These are phyloP conservation scores for Pisolithus orientalis DNA, from an alignment of 768 basidiomycete genomes.

Conservation along the genomic window DNA sequence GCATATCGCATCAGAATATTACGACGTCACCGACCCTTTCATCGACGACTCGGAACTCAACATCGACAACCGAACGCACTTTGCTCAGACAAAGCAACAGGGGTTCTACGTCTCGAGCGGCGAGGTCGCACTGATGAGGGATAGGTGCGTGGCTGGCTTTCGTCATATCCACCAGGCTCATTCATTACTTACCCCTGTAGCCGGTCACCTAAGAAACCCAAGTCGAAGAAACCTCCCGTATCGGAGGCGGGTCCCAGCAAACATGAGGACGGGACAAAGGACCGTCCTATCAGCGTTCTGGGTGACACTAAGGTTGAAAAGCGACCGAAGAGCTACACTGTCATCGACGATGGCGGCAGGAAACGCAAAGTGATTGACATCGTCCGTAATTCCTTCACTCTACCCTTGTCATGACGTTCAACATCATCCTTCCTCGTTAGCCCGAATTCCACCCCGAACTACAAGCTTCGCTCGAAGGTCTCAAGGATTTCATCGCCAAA, in stretches of 20 bases:
- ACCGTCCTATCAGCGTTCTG: constrained; percentile 43
- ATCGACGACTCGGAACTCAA: constrained; percentile 96
- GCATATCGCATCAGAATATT: constrained; percentile 62
- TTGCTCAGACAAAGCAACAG: constrained; percentile 86
- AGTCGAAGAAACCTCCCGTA: constrained; percentile 46
- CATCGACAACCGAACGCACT: constrained; percentile 84
- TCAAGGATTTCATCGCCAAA: constrained; percentile 54
- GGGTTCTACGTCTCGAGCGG: constrained; percentile 91
- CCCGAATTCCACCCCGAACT: constrained; percentile 68
- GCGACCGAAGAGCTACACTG: constrained; percentile 52
- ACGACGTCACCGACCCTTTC: constrained; percentile 89
- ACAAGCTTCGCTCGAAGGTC: constrained; percentile 50
- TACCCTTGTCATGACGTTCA: neutral
- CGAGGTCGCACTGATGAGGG: constrained; percentile 79
- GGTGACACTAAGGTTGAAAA: constrained; percentile 36
- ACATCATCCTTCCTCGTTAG: constrained; percentile 22
- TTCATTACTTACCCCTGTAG: constrained; percentile 18
- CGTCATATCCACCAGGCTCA: neutral
- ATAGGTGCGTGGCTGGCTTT: constrained; percentile 39
- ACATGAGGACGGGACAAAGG: constrained; percentile 40
- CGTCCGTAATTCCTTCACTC: constrained; percentile 29
- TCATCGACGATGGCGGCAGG: constrained; percentile 54
- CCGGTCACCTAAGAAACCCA: constrained; percentile 66
- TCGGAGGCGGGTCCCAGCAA: constrained; percentile 19
- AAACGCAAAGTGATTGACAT: constrained; percentile 66